Conservation (phyloP, 2,329 filamentous ascomycete genomes). For the Camptophora hylomeconis region DNA sequence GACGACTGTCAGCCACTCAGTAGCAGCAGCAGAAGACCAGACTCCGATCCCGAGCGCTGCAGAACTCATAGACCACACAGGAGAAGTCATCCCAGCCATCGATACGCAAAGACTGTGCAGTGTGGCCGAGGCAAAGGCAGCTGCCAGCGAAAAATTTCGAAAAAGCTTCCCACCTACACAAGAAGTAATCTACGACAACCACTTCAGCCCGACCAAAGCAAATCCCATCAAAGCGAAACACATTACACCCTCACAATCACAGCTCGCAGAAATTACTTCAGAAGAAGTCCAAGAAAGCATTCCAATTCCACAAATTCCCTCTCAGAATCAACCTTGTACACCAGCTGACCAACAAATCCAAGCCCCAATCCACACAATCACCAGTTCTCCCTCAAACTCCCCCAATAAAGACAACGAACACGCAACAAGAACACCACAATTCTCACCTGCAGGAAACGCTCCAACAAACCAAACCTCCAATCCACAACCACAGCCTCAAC, state of each 20-base stretch:
- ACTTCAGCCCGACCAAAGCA: no score
- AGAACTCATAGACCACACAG: constrained; percentile 9
- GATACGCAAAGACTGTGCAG: no score
- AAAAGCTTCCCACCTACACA: constrained; percentile 3
- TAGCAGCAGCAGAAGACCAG: constrained; percentile 3
- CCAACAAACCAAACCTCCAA: no score
- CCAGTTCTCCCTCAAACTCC: constrained; percentile 1
- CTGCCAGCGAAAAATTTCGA: no score
- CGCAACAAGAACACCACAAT: not conserved
- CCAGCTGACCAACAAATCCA: constrained; percentile 10
- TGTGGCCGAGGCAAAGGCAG: no score
- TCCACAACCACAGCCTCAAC: no score
- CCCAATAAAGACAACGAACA: not conserved
- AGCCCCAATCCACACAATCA: constrained; percentile 6
- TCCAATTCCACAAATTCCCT: constrained; percentile 3
- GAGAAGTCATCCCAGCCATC: no score
- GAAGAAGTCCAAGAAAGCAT: constrained; percentile 4
- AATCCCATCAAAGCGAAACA: no score
- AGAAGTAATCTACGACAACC: not conserved
- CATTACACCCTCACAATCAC: constrained; percentile 2
- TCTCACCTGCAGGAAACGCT: no score
- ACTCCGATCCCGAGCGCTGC: constrained; percentile 9
- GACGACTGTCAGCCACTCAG: constrained; percentile 5
- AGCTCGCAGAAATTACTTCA: not conserved
- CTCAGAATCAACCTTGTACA: constrained; percentile 6